These are phyloP conservation scores for Stenogyne calaminthoides DNA, from an alignment of 305 asterid species.

Conservation along the genomic window DNA sequence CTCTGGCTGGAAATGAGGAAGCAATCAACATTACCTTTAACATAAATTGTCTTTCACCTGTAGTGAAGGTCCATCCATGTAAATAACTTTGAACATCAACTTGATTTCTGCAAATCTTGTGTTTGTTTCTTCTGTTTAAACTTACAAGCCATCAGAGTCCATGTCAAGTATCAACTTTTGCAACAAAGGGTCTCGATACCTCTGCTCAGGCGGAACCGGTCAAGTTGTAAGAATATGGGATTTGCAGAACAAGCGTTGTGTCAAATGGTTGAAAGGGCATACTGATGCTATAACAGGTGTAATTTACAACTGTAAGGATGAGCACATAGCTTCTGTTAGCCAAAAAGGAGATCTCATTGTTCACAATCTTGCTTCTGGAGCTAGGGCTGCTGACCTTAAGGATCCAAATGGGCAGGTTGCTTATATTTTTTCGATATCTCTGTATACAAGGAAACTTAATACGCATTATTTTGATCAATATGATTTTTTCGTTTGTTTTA, in stretches of 20 bases:
- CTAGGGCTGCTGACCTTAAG: conserved; percentile 80
- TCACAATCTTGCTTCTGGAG: conserved; percentile 92
- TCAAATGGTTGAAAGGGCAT: conserved; percentile 98
- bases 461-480: conserved; percentile 23
- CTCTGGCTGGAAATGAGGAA: neutral
- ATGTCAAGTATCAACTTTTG: conserved; percentile 83
- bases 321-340: conserved; percentile 92
- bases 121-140: conserved; percentile 11
- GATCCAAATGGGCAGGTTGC: conserved; percentile 93
- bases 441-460: conserved; percentile 27
- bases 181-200: conserved; percentile 90
- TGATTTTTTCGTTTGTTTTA: conserved; percentile 12
- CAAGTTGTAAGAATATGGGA: conserved; percentile 97
- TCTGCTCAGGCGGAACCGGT: conserved; percentile 94
- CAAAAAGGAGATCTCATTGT: conserved; percentile 85
- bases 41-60: neutral
- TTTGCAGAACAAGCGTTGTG: conserved; percentile 87
- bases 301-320: conserved; percentile 95
- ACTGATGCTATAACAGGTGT: conserved; percentile 77
- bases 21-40: neutral
- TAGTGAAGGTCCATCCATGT: neutral
- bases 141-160: conserved; percentile 56
- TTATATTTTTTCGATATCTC: conserved; percentile 17
- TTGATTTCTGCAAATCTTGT: conserved; percentile 20
- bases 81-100: conserved; percentile 11